A percentile compares a stretch with the other conserved stretches of the same genome.
phyloP scores from a whole-genome alignment of 805 yeast species.

The Teunomyces stri region DNA sequence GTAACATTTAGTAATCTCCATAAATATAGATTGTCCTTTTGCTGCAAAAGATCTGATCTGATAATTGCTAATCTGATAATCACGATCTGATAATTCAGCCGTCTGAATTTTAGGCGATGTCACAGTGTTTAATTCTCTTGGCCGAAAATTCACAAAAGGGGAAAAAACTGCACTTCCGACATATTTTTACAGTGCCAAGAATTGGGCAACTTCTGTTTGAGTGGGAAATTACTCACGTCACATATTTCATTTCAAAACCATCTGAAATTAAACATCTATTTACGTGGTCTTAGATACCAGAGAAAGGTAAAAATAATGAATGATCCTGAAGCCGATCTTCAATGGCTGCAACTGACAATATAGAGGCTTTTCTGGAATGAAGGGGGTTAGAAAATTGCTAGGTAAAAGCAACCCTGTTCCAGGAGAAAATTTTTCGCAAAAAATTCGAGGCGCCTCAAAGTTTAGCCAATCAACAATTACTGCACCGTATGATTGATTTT shows the following conservation, averaged over 20 bases:
- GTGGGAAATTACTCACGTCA: not conserved
- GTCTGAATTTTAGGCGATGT: not conserved
- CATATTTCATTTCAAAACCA: not conserved
- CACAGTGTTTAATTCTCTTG: not conserved
- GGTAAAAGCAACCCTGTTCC: not conserved
- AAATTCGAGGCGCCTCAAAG: not conserved
- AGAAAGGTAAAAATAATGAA: not conserved
- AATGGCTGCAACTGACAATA: not conserved
- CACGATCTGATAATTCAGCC: not conserved
- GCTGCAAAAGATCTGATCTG: not conserved
- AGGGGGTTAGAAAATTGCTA: no score
- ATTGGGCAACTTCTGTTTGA: not conserved
- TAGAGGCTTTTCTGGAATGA: not conserved
- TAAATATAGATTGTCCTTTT: not conserved
- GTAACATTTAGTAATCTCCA: not conserved
- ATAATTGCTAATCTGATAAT: slow-evolving; percentile 1
- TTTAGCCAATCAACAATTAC: not conserved
- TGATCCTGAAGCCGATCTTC: not conserved
- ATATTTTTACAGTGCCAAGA: slow-evolving; percentile 3
- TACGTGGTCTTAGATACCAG: not conserved
- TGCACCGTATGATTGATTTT: no score
- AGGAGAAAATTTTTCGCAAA: not conserved
- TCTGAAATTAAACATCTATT: not conserved
- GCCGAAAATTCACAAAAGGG: not conserved
- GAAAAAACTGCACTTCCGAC: not conserved